phyloP scores from a whole-genome alignment of 2,329 filamentous ascomycete species.

The Curvularia lunata region DNA sequence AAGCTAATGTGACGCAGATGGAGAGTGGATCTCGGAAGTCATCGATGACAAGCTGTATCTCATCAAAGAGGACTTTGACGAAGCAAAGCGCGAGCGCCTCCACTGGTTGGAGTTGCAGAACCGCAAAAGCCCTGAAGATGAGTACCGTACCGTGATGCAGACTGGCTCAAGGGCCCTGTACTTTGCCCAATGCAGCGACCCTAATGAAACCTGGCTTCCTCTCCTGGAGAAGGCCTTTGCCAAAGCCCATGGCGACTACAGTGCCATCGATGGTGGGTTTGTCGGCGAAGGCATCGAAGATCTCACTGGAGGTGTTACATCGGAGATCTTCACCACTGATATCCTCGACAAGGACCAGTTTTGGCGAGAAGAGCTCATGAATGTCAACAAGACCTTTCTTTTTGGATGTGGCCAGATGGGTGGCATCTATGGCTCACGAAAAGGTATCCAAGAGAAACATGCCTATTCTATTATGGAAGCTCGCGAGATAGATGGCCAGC shows the following conservation, averaged over 20 bases:
- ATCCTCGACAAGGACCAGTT: conserved; percentile 81
- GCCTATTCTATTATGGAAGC: conserved; percentile 66
- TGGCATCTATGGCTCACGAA: conserved; percentile 64
- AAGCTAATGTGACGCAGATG: conserved; percentile 60
- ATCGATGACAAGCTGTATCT: conserved; percentile 91
- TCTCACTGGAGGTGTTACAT: conserved; percentile 71
- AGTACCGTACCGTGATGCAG: conserved; percentile 72
- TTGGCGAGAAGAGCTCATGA: conserved; percentile 80
- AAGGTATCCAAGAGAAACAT: conserved; percentile 56
- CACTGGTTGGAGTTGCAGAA: conserved; percentile 75
- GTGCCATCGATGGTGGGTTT: conserved; percentile 75
- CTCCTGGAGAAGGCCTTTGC: conserved; percentile 83
- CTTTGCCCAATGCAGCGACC: conserved; percentile 76
- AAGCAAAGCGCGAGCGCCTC: conserved; percentile 72
- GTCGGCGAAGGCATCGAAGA: conserved; percentile 68
- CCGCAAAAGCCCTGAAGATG: conserved; percentile 72
- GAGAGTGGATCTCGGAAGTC: conserved; percentile 90
- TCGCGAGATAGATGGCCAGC: conserved; percentile 65
- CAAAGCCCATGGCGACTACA: conserved; percentile 82
- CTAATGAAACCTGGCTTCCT: conserved; percentile 83
- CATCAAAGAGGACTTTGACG: conserved; percentile 81
- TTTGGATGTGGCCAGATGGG: conserved; percentile 75
- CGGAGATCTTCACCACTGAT: conserved; percentile 70
- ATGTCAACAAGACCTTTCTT: conserved; percentile 80
- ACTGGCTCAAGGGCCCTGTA: conserved; percentile 78